Evolutionary conservation across 768 basidiomycete genomes (phyloP).

Genomic region (Naganishia randhawae): DNA sequence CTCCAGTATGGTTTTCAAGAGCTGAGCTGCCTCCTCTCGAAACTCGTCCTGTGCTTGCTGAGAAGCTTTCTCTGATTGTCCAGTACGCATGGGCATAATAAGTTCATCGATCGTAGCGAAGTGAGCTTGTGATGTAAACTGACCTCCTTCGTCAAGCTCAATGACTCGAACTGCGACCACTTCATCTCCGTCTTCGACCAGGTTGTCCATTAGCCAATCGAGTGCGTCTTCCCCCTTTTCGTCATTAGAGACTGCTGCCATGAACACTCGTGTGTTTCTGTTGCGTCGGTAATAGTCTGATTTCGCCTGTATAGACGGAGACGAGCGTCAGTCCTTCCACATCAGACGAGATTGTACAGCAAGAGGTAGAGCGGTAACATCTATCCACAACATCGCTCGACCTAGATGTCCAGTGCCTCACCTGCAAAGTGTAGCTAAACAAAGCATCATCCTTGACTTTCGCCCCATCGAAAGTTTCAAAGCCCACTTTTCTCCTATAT

Average conservation of each 20-base stretch:
- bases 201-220: constrained; percentile 82
- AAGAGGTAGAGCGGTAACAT: too few species aligned
- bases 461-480: constrained; percentile 49
- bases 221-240: constrained; percentile 83
- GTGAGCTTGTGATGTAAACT: constrained; percentile 33
- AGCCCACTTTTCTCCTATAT: constrained; percentile 51
- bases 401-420: constrained; percentile 34
- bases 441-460: constrained; percentile 44
- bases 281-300: constrained; percentile 72
- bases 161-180: constrained; percentile 85
- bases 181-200: constrained; percentile 77
- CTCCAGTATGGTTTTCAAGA: constrained; percentile 74
- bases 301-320: constrained; percentile 58
- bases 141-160: constrained; percentile 76
- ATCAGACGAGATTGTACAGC: too few species aligned
- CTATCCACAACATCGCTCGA: constrained; percentile 1
- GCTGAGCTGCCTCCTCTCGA: constrained; percentile 77
- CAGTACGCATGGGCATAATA: constrained; percentile 38
- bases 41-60: constrained; percentile 45
- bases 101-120: background rate
- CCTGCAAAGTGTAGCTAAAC: constrained; percentile 45
- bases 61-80: constrained; percentile 54
- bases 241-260: constrained; percentile 82
- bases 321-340: constrained; percentile 27
- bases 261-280: constrained; percentile 75